Evolutionary conservation across 148 eudicot species (phyloP).

Genomic region (Cornus suecica): DNA sequence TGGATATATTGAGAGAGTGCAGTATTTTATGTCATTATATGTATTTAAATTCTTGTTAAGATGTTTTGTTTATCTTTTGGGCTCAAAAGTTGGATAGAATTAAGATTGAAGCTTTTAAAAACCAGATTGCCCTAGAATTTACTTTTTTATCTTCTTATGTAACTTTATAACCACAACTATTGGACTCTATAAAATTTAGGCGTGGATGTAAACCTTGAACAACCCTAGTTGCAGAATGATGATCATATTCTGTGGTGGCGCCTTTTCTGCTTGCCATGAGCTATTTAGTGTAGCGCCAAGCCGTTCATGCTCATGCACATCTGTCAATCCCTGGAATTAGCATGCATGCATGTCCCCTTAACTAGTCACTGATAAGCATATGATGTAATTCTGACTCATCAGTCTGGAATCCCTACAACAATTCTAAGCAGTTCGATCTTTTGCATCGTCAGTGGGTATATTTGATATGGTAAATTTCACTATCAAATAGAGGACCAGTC

Average conservation of each 20-base stretch:
- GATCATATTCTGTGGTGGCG: not conserved
- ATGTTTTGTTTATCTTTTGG: no score
- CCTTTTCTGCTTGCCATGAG: not conserved
- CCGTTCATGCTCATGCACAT: not conserved
- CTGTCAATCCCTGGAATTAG: not conserved
- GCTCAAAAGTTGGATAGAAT: no score
- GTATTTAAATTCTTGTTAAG: not conserved
- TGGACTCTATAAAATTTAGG: no score
- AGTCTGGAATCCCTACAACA: not conserved
- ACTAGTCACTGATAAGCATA: not conserved
- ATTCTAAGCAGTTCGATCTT: not conserved
- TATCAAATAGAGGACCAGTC: not conserved
- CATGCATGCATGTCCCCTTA: not conserved
- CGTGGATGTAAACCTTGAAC: no score
- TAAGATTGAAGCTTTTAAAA: no score
- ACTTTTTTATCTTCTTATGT: no score
- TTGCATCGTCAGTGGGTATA: not conserved
- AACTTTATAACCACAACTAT: no score
- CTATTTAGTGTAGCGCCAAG: not conserved
- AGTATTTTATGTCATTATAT: no score
- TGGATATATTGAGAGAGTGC: not conserved
- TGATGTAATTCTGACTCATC: not conserved
- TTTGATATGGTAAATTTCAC: not conserved
- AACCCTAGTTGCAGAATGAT: not conserved
- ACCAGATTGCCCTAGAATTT: not conserved